Percentiles rank a stretch among this genome's conserved stretches.
phyloP scores from a whole-genome alignment of 768 basidiomycete species.

The Leccinum boreale region DNA sequence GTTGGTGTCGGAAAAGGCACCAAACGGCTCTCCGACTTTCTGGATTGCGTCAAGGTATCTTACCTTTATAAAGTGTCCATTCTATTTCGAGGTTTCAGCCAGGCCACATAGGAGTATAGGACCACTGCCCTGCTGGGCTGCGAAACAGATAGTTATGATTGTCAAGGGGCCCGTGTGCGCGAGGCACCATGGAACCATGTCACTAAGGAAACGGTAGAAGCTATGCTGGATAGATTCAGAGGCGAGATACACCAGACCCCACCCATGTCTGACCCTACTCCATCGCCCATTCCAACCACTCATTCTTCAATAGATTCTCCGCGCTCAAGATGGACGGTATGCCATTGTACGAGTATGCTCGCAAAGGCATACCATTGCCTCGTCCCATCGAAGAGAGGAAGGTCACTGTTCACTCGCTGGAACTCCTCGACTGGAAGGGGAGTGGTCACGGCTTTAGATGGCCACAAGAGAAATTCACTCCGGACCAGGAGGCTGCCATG shows the following conservation, averaged over 20 bases:
- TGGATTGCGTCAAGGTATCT: slow-evolving; percentile 84
- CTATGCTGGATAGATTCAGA: slow-evolving; percentile 64
- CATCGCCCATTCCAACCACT: background rate
- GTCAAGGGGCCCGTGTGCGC: slow-evolving; percentile 79
- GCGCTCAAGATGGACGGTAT: slow-evolving; percentile 98
- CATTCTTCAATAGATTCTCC: slow-evolving; percentile 67
- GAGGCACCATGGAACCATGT: slow-evolving; percentile 81
- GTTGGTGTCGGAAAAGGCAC: slow-evolving; percentile 89
- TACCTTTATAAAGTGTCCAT: background rate
- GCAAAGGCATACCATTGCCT: slow-evolving; percentile 85
- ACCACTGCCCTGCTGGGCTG: slow-evolving; percentile 90
- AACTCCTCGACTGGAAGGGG: slow-evolving; percentile 77
- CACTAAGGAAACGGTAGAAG: slow-evolving; percentile 71
- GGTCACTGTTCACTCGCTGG: slow-evolving; percentile 78
- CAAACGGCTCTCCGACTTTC: slow-evolving; percentile 77
- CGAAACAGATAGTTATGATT: slow-evolving; percentile 93
- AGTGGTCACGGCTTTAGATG: slow-evolving; percentile 70
- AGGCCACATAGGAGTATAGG: slow-evolving; percentile 69
- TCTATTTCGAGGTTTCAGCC: slow-evolving; percentile 15
- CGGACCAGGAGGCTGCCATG: slow-evolving; percentile 67
- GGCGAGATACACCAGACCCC: slow-evolving; percentile 90
- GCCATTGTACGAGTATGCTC: slow-evolving; percentile 93
- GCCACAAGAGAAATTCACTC: slow-evolving; percentile 69
- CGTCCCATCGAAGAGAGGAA: slow-evolving; percentile 88
- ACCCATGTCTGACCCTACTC: slow-evolving; percentile 64